A percentile compares a stretch with the other conserved stretches of the same genome.
phyloP scores from a whole-genome alignment of 108 stramenopile species.

The Nitzschia sp. region DNA sequence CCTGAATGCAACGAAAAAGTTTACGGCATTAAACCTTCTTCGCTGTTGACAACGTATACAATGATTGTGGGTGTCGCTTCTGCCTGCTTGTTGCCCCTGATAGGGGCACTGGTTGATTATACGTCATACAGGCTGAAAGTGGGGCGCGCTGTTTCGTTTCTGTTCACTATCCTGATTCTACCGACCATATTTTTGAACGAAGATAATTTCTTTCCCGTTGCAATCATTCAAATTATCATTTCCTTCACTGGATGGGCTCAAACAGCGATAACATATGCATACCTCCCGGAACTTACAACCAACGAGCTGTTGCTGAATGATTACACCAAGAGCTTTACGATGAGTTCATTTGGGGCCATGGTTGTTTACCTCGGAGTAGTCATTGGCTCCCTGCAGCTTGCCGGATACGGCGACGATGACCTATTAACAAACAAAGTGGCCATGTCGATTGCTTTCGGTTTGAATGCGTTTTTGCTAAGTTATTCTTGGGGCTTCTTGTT shows the following conservation, averaged over 20 bases:
- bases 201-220: constrained; percentile 54
- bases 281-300: constrained; percentile 72
- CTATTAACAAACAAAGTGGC: constrained; percentile 43
- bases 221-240: constrained; percentile 41
- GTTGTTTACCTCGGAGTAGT: constrained; percentile 48
- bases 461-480: constrained; percentile 27
- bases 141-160: constrained; percentile 42
- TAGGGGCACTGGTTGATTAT: constrained; percentile 80
- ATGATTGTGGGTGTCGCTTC: constrained; percentile 59
- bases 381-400: constrained; percentile 34
- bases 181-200: constrained; percentile 59
- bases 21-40: constrained; percentile 72
- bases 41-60: constrained; percentile 66
- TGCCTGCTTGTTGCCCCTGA: constrained; percentile 44
- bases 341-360: constrained; percentile 49
- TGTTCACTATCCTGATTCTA: constrained; percentile 47
- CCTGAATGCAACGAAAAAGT: constrained; percentile 56
- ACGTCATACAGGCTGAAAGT: constrained; percentile 52
- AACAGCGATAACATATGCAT: constrained; percentile 62
- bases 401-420: constrained; percentile 37
- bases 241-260: constrained; percentile 71
- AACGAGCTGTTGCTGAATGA: constrained; percentile 48
- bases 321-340: constrained; percentile 60
- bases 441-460: constrained; percentile 42
- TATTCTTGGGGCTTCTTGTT: constrained; percentile 58